Evolutionary conservation across 805 yeast genomes (phyloP), one percentile per base, ranked within the genome.

Genomic region (Candida oleophila): DNA sequence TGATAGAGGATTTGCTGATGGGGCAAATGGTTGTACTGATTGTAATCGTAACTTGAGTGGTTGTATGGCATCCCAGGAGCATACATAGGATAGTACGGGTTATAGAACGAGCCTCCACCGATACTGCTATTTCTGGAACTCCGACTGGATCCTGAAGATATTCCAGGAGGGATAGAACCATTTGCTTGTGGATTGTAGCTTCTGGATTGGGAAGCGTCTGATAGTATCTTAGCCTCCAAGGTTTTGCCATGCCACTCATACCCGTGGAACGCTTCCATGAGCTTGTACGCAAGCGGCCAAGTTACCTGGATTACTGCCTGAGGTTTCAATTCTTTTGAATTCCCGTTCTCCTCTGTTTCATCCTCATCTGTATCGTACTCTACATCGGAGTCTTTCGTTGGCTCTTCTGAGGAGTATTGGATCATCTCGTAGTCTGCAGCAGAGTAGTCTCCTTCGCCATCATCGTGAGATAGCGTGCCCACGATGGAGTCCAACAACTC

Each of bases 261-360:
- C n/a, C 45, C 45, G 25, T 35, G 32, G 12, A 42, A 35, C 19
- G 39, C 20, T 11, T 42, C 45, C 7, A 42, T 22, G 14, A 42
- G 40, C 22, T 28, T 41, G 33, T 19, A 32, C 8, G 43, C 43
- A n/a, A 41, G 21, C n/a, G 43, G 35, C 43, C 43, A 41, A 32
- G 22, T 22, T 4, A 41, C 43, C 35, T 12, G 43, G 12, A 41
- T 28, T 19, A 41, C 14, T 5, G 39, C 39, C 7, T 15, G 39
- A 20, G 39, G 39, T 16, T 36, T 16, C 39, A 36, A 36, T 36
- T 36, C 21, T 4, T 36, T 36, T 14, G 9, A 11, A 9, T 28
- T 28, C 33, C 33, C 9, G 33, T 28, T 14, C 33, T 28, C 14
- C 14, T 34, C 37, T 7, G 12, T 15, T n/a, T 15, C 37, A 12